Evolutionary conservation across 306 rosid genomes (phyloP).

Genomic region (cucumber (Cucumis sativus)): DNA sequence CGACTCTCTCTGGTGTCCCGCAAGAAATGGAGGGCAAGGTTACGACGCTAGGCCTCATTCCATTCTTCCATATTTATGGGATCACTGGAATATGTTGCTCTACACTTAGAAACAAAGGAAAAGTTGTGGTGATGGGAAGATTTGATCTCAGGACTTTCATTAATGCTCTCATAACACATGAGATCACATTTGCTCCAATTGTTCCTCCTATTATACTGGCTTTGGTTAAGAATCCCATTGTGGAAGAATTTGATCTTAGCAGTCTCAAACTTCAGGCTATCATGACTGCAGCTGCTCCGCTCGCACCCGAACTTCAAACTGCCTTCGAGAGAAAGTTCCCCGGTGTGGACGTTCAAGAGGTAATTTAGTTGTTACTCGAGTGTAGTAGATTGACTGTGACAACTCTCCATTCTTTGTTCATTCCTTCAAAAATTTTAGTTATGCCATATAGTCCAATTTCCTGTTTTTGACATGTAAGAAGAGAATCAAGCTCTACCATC

Average conservation of each 20-base stretch:
- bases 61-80: conserved; percentile 87
- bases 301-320: conserved; percentile 66
- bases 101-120: conserved; percentile 66
- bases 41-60: conserved; percentile 67
- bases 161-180: conserved; percentile 57
- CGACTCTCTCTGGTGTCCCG: conserved; percentile 49
- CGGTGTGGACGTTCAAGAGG: conserved; percentile 68
- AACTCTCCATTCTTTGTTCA: not conserved
- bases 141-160: conserved; percentile 58
- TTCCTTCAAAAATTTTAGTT: too few species aligned
- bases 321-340: conserved; percentile 78
- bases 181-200: conserved; percentile 76
- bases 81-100: conserved; percentile 93
- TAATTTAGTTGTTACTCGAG: conserved; percentile 1
- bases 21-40: conserved; percentile 57
- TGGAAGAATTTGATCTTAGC: conserved; percentile 68
- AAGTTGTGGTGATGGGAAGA: conserved; percentile 81
- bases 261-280: conserved; percentile 71
- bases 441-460: not conserved
- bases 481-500: not conserved
- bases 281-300: conserved; percentile 91
- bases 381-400: not conserved
- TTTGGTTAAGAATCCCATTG: conserved; percentile 69
- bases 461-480: not conserved
- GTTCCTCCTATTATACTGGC: conserved; percentile 83